Base-by-base conservation (phyloP, 108 stramenopile species). In the Chaetoceros muelleri region DNA sequence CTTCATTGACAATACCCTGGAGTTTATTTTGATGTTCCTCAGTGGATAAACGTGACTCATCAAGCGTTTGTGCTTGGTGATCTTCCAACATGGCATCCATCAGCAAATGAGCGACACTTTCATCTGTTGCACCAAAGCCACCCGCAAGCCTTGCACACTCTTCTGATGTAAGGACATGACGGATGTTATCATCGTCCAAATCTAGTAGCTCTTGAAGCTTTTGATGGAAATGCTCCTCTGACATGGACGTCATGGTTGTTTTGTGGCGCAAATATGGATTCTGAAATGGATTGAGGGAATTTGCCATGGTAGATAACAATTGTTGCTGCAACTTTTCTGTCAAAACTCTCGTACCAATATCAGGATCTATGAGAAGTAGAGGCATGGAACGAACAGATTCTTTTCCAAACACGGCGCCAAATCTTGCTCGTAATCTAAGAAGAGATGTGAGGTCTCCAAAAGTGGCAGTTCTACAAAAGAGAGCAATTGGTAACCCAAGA, bases 1-100 rank as follows among this genome's bases (percentile, higher is more conserved):
- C 90, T 64, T 93, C 90, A 52, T 93, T 93, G 8, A 93, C 90
- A 49, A 93, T 57, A 65, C 88, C 83, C 64, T 93, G 90, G n/a
- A 93, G 67, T 16, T 69, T 57, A 52, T 85, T 82, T 8, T 69
- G 55, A 54, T 69, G 65, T 1, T 46, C 64, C 3, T 68, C 55
- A 10, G n/a, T 22, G 13, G 48, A 17, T 17, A 44, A 24, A 20
- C 18, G 1, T 24, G 54, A 54, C 19, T 30, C 48, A 2, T 63
- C 52, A 23, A 54, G 52, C 30, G 65, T 64, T 24, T 81, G 53
- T 5, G 64, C 60, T 22, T 62, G 46, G 10, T 75, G 66, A 57
- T 93, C 90, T 60, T 73, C 58, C 22, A 73, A 52, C 77, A 85
- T 76, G 8, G 84, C 84, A 59, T 84, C 78, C 59, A 78, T 76